Evolutionary conservation across 1,284 basidiomycete species (phyloP).

Genomic region (Omphalotus olearius): DNA sequence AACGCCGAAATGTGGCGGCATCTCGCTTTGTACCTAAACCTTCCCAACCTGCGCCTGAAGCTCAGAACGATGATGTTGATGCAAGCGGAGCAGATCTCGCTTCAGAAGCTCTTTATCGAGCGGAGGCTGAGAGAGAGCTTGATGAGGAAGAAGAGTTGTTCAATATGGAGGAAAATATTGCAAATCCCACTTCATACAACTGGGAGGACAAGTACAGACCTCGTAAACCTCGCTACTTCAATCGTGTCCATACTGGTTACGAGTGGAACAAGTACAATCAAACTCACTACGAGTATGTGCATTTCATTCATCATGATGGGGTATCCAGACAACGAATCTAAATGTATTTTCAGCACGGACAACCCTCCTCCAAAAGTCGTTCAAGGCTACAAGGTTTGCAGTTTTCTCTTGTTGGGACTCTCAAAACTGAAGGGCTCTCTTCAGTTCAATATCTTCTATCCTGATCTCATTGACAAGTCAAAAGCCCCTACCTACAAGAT

Average conservation of each 20-base stretch:
- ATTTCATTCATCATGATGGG: neutral
- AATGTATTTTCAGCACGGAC: constrained; percentile 60
- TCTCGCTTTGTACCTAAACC: constrained; percentile 84
- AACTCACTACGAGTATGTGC: constrained; percentile 91
- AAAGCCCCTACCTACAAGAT: constrained; percentile 96
- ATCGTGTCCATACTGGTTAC: constrained; percentile 99
- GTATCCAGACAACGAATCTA: constrained; percentile 7
- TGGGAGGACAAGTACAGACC: constrained; percentile 99
- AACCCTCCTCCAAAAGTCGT: constrained; percentile 98
- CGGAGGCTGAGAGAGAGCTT: constrained; percentile 86
- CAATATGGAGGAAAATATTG: constrained; percentile 84
- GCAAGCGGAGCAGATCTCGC: constrained; percentile 75
- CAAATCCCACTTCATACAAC: constrained; percentile 82
- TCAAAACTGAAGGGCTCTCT: too few species aligned
- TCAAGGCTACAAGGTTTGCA: constrained; percentile 90
- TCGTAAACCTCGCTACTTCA: constrained; percentile 98
- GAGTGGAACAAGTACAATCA: constrained; percentile 99
- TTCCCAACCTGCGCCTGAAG: constrained; percentile 44
- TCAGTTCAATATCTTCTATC: constrained; percentile 92
- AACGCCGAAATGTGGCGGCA: constrained; percentile 73
- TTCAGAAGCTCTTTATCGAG: constrained; percentile 81
- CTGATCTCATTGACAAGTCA: constrained; percentile 94
- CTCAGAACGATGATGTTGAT: constrained; percentile 45
- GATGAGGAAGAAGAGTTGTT: constrained; percentile 95
- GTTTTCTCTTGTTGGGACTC: neutral